These are phyloP conservation scores for Saccharomycopsis capsularis DNA, from an alignment of 805 yeast species.

Conservation along the genomic window DNA sequence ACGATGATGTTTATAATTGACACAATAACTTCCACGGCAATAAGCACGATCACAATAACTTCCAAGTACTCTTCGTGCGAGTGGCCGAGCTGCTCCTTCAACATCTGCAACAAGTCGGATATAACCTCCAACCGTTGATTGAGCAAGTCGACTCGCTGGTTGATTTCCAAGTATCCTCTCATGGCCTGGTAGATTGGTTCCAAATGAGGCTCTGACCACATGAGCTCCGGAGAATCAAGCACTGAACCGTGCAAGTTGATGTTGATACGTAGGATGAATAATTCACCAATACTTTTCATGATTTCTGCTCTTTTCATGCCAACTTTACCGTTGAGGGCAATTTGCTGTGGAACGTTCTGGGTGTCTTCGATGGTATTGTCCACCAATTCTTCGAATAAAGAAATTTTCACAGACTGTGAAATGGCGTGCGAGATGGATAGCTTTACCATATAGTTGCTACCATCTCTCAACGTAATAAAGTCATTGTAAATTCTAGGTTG, in stretches of 20 bases:
- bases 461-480: constrained; percentile 87
- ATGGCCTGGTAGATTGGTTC: constrained; percentile 98
- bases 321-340: constrained; percentile 91
- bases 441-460: constrained; percentile 82
- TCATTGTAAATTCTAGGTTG: constrained; percentile 96
- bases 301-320: constrained; percentile 91
- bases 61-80: constrained; percentile 90
- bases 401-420: constrained; percentile 92
- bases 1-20: constrained; percentile 75
- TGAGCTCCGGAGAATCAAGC: constrained; percentile 90
- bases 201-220: constrained; percentile 98
- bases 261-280: constrained; percentile 79
- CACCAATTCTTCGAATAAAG: constrained; percentile 90
- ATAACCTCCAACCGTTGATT: constrained; percentile 93
- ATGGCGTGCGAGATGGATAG: constrained; percentile 91
- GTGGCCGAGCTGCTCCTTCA: constrained; percentile 94
- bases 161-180: constrained; percentile 90
- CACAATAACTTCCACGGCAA: constrained; percentile 86
- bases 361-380: constrained; percentile 97
- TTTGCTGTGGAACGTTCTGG: constrained; percentile 93
- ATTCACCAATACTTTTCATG: constrained; percentile 95
- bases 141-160: constrained; percentile 82
- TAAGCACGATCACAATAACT: constrained; percentile 80
- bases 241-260: constrained; percentile 83
- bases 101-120: constrained; percentile 87